Conservation (phyloP, 345 rosid species). For the Aquilaria yunnanensis region DNA sequence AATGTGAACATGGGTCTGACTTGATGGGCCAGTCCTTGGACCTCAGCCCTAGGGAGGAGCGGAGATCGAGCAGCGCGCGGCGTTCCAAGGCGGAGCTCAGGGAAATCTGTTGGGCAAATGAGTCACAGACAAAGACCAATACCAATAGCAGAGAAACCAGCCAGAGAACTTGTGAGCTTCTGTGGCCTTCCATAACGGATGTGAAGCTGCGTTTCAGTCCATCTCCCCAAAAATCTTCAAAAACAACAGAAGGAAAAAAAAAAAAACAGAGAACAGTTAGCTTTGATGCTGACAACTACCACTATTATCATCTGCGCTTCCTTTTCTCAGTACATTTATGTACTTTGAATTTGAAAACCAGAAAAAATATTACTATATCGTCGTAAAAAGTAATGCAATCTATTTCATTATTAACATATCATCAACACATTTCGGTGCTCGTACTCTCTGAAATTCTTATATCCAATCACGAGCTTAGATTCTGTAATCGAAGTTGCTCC, state of each 20-base stretch:
- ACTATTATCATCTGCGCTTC: constrained; percentile 1
- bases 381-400: background rate
- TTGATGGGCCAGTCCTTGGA: constrained; percentile 56
- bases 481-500: constrained; percentile 21
- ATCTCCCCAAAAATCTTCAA: constrained; percentile 1
- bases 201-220: constrained; percentile 6
- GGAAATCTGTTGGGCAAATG: constrained; percentile 19
- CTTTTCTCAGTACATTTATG: constrained; percentile 9
- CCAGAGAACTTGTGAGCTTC: constrained; percentile 3
- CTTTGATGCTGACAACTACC: constrained; percentile 13
- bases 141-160: constrained; percentile 16
- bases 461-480: constrained; percentile 38
- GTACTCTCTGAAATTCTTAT: constrained; percentile 22
- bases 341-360: background rate
- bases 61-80: constrained; percentile 47
- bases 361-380: background rate
- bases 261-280: background rate
- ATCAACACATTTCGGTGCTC: background rate
- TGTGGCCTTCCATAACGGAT: constrained; percentile 21
- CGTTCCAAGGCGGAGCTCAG: constrained; percentile 31
- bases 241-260: background rate
- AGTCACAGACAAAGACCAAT: constrained; percentile 20
- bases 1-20: constrained; percentile 41
- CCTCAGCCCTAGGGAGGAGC: constrained; percentile 59
- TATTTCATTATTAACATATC: background rate